Base-by-base conservation (phyloP, 305 asterid species). In the Stenogyne calaminthoides region DNA sequence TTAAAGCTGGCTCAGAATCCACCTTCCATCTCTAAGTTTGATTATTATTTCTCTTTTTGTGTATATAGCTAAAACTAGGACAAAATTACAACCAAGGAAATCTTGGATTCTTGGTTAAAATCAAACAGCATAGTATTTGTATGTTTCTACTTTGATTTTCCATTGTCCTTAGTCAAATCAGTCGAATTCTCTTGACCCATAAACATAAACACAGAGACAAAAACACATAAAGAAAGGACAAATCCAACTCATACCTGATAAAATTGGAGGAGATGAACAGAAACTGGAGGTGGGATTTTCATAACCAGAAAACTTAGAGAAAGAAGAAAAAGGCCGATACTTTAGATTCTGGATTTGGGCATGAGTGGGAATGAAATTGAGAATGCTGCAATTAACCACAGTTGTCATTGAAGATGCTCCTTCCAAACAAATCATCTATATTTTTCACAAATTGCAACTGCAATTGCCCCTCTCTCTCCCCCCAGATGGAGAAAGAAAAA, bases 371-470 rank as follows among this genome's bases (percentile, higher is more conserved):
- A 22, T 70, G 19, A 57, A 72, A 64, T 71, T 60, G 63, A 56
- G 61, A 77, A 58, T 72, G 72, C 74, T 65, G 72, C 75, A 49
- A 44, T 69, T 81, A 10, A 65, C 69, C 54, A 55, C 29, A n/a
- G 76, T 61, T 3, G 79, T 29, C 72, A 71, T 66, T 14, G 75
- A 57, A 56, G 75, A 67, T 47, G 69, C 70, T 62, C 82, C 78
- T 68, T 82, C 85, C 57, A 80, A 71, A 67, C 67, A 73, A 78
- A 78, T 62, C 73, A 76, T 80, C 80, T 76, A 64, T 77, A 70
- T 76, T 44, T 61, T 69, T 52, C 55, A 70, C 63, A 71, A 64
- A 69, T 47, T 47, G 7, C 39, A 60, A 76, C 25, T 18, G 7
- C 39, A 60, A 76, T 15, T 18, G 14, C 18, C 56, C 49, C 32